Evolutionary conservation across 2,329 filamentous ascomycete species (phyloP).

Genomic region (Spiromastix sp.): DNA sequence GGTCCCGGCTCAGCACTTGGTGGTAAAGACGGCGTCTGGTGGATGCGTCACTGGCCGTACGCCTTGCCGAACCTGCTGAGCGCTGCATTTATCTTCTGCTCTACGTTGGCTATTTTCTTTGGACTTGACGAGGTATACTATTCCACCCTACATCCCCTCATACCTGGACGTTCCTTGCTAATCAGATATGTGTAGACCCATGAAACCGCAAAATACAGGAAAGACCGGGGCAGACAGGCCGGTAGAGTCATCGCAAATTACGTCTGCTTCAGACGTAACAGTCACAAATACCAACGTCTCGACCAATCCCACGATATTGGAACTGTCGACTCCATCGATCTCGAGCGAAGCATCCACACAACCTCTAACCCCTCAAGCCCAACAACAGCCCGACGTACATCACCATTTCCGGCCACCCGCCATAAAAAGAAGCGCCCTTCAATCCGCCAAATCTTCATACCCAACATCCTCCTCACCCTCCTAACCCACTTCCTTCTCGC

Average conservation of each 20-base stretch:
- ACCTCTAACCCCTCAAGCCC: conserved; percentile 19
- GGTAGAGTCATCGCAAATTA: conserved; percentile 24
- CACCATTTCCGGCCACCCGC: conserved; percentile 20
- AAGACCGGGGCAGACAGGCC: conserved; percentile 31
- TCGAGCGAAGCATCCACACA: conserved; percentile 18
- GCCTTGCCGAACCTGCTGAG: conserved; percentile 60
- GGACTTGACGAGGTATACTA: conserved; percentile 53
- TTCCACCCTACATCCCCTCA: not conserved
- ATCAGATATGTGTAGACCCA: conserved; percentile 20
- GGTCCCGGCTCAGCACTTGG: conserved; percentile 48
- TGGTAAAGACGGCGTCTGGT: conserved; percentile 47
- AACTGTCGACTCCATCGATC: conserved; percentile 23
- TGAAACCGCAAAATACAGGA: conserved; percentile 26
- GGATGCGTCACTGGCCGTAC: conserved; percentile 58
- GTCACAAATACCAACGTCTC: conserved; percentile 27
- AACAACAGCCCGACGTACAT: conserved; percentile 14
- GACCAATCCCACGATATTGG: conserved; percentile 14
- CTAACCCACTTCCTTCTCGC: conserved; percentile 58
- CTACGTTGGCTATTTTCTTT: conserved; percentile 47
- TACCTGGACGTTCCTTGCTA: not conserved
- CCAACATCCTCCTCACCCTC: conserved; percentile 47
- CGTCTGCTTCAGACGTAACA: conserved; percentile 15
- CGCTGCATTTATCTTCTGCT: conserved; percentile 47
- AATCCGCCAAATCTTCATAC: conserved; percentile 43
- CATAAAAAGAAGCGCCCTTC: conserved; percentile 33